Percentiles rank a stretch among this genome's conserved stretches.
These are phyloP conservation scores for Tolypocladium inflatum DNA, from an alignment of 2,329 filamentous ascomycete species.

Conservation along the genomic window DNA sequence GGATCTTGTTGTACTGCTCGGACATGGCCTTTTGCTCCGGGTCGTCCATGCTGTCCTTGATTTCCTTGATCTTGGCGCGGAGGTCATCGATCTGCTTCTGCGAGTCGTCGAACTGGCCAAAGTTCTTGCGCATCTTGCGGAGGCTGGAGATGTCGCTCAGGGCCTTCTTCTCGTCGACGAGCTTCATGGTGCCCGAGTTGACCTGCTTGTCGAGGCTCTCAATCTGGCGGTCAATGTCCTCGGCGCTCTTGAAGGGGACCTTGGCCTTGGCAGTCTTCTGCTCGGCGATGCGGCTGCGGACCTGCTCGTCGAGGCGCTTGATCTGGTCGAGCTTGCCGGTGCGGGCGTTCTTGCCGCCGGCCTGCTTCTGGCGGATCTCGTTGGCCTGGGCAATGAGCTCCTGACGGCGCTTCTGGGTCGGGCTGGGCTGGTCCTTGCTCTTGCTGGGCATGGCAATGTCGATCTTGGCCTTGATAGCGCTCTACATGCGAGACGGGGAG, in stretches of 20 bases:
- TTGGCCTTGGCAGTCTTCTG: constrained; percentile 78
- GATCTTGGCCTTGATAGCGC: constrained; percentile 78
- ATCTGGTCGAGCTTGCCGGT: constrained; percentile 76
- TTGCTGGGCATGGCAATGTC: constrained; percentile 68
- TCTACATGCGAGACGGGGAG: constrained; percentile 43
- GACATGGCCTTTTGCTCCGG: constrained; percentile 82
- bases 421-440: constrained; percentile 69
- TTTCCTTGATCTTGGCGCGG: constrained; percentile 77
- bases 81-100: constrained; percentile 86
- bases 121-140: constrained; percentile 85
- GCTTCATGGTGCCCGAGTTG: constrained; percentile 81
- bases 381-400: constrained; percentile 77
- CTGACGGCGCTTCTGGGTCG: constrained; percentile 71
- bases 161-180: constrained; percentile 96
- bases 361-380: constrained; percentile 80
- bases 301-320: constrained; percentile 80
- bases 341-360: constrained; percentile 75
- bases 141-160: constrained; percentile 73
- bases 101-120: constrained; percentile 70
- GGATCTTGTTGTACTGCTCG: constrained; percentile 76
- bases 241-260: constrained; percentile 74
- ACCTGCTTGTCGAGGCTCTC: constrained; percentile 73
- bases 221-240: constrained; percentile 82
- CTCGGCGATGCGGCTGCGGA: constrained; percentile 76
- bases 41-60: constrained; percentile 84